A percentile compares a stretch with the other conserved stretches of the same genome.
Conservation (phyloP, 2,329 filamentous ascomycete species). For the Cytospora piceicola region DNA sequence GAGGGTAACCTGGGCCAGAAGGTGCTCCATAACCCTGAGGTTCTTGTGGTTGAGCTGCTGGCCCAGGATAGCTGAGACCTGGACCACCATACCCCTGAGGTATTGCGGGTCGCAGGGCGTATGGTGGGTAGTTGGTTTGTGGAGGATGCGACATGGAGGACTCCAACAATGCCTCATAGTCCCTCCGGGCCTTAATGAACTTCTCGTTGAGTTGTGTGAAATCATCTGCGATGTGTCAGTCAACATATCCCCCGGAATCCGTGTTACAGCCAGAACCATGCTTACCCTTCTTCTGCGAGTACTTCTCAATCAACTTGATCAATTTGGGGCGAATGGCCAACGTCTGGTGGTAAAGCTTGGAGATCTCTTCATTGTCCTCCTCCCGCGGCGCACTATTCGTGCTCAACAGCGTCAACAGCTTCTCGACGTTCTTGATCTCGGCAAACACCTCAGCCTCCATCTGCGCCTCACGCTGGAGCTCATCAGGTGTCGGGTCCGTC, state of each 20-base stretch:
- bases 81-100: conserved; percentile 50
- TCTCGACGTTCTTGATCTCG: conserved; percentile 67
- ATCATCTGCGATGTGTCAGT: conserved; percentile 67
- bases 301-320: conserved; percentile 97
- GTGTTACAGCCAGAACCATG: not conserved
- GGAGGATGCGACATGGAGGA: conserved; percentile 95
- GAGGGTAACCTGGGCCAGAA: conserved; percentile 35
- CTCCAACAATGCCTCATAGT: conserved; percentile 95
- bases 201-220: conserved; percentile 99
- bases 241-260: not conserved
- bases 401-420: conserved; percentile 85
- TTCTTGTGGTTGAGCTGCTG: conserved; percentile 42
- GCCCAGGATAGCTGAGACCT: conserved; percentile 38
- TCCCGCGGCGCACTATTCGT: conserved; percentile 79
- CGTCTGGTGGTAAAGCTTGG: conserved; percentile 89
- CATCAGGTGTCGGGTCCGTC: conserved; percentile 89
- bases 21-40: conserved; percentile 33
- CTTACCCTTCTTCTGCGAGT: conserved; percentile 96
- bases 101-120: conserved; percentile 56
- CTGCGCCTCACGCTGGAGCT: conserved; percentile 91
- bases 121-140: conserved; percentile 75
- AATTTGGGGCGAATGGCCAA: conserved; percentile 93
- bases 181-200: conserved; percentile 96
- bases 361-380: conserved; percentile 97
- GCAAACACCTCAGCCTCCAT: conserved; percentile 79